Conservation (phyloP, 306 rosid species). For the Cucumis hystrix region DNA sequence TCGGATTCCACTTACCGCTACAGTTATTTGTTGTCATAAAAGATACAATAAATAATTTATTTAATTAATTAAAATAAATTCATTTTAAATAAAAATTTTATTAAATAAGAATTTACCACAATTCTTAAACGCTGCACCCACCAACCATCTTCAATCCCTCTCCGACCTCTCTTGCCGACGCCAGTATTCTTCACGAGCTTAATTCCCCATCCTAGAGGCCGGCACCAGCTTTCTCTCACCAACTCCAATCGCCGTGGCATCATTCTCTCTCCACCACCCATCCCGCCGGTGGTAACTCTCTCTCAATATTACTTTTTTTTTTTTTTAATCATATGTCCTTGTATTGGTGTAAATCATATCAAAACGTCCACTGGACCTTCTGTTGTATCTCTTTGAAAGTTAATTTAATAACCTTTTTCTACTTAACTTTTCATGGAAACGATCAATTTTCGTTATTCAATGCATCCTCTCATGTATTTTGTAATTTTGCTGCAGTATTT, state of each 20-base stretch:
- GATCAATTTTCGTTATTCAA: not conserved
- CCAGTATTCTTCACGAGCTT: not conserved
- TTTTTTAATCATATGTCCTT: too few species aligned
- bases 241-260: not conserved
- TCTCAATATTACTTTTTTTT: not conserved
- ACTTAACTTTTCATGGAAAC: not conserved
- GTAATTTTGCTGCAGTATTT: not conserved
- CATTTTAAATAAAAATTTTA: too few species aligned
- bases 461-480: not conserved
- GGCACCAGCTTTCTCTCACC: not conserved
- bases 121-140: too few species aligned
- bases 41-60: too few species aligned
- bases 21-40: too few species aligned
- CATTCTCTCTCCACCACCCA: not conserved
- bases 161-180: not conserved
- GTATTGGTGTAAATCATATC: not conserved
- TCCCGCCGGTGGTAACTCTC: conserved; percentile 4
- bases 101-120: too few species aligned
- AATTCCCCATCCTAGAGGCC: not conserved
- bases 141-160: not conserved
- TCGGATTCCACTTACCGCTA: too few species aligned
- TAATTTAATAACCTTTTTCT: too few species aligned
- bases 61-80: too few species aligned
- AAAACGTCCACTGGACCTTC: not conserved
- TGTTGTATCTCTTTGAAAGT: not conserved